Percentiles rank a stretch among this genome's conserved stretches.
These are phyloP conservation scores for Arabidopsis suecica DNA, from an alignment of 345 rosid species.

Conservation along the genomic window DNA sequence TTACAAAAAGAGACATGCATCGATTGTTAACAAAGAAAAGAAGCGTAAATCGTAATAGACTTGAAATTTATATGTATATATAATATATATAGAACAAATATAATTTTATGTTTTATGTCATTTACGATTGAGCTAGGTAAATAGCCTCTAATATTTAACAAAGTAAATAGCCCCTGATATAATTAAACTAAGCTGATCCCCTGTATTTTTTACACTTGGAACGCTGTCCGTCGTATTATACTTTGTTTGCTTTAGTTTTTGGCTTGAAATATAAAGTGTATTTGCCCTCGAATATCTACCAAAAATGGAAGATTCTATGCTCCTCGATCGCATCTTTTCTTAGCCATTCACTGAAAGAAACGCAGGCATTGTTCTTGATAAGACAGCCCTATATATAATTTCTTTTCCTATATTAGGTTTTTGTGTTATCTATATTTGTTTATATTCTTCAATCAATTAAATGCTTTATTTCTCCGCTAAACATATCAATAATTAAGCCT, in stretches of 20 bases:
- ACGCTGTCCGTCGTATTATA: slow-evolving; percentile 1
- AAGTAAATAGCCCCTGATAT: neutral
- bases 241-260: slow-evolving; percentile 2
- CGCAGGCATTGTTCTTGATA: slow-evolving; percentile 37
- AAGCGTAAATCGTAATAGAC: neutral
- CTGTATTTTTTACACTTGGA: slow-evolving; percentile 11
- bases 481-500: neutral
- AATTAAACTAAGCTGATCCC: neutral
- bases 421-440: neutral
- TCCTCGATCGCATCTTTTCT: slow-evolving; percentile 33
- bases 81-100: neutral
- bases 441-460: neutral
- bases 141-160: no score
- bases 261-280: slow-evolving; percentile 8
- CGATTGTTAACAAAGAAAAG: neutral
- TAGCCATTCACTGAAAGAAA: slow-evolving; percentile 40
- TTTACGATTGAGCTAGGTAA: neutral
- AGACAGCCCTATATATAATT: slow-evolving; percentile 24
- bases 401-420: slow-evolving; percentile 18
- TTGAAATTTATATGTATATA: neutral
- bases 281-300: slow-evolving; percentile 31
- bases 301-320: slow-evolving; percentile 33
- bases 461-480: neutral
- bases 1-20: neutral
- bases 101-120: neutral